Conservation (phyloP, 2,329 filamentous ascomycete genomes). For the Zelopaecilomyces penicillatus region DNA sequence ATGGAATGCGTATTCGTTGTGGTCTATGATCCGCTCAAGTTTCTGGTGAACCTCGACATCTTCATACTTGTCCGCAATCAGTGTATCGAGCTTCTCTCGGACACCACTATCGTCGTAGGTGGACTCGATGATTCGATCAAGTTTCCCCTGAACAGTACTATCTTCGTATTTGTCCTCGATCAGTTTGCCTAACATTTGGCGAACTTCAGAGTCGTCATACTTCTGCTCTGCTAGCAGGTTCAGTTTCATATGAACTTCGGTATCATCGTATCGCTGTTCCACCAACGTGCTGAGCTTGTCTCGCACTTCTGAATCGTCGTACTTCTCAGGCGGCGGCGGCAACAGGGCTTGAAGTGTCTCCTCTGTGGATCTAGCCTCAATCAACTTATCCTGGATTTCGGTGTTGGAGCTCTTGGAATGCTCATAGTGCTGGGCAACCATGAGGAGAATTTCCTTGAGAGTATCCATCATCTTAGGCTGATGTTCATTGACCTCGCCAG, state of each 20-base stretch:
- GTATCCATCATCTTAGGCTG: slow-evolving; percentile 83
- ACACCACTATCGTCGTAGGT: slow-evolving; percentile 22
- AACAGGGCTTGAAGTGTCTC: slow-evolving; percentile 38
- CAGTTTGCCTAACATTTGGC: slow-evolving; percentile 26
- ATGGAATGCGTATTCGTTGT: slow-evolving; percentile 58
- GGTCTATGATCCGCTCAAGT: slow-evolving; percentile 45
- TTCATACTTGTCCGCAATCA: slow-evolving; percentile 51
- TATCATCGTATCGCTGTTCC: slow-evolving; percentile 51
- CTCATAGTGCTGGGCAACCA: slow-evolving; percentile 82
- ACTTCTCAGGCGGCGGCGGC: slow-evolving; percentile 48
- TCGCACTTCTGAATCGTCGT: slow-evolving; percentile 37
- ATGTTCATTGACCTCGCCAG: slow-evolving; percentile 70
- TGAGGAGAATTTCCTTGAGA: slow-evolving; percentile 73
- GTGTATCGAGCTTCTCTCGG: slow-evolving; percentile 19
- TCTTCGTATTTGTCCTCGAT: slow-evolving; percentile 47
- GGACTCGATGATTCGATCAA: slow-evolving; percentile 32
- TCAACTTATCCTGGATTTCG: slow-evolving; percentile 49
- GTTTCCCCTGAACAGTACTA: slow-evolving; percentile 37
- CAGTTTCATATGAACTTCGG: slow-evolving; percentile 28
- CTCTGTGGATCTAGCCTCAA: slow-evolving; percentile 53
- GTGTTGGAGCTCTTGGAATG: slow-evolving; percentile 63
- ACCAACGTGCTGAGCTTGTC: slow-evolving; percentile 21
- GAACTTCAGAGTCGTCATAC: slow-evolving; percentile 42
- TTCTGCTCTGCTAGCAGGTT: slow-evolving; percentile 52
- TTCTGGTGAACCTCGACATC: slow-evolving; percentile 28